Evolutionary conservation across 1,284 basidiomycete species (phyloP), one percentile per base, ranked within the genome.

Genomic region (Pseudozyma sp.): DNA sequence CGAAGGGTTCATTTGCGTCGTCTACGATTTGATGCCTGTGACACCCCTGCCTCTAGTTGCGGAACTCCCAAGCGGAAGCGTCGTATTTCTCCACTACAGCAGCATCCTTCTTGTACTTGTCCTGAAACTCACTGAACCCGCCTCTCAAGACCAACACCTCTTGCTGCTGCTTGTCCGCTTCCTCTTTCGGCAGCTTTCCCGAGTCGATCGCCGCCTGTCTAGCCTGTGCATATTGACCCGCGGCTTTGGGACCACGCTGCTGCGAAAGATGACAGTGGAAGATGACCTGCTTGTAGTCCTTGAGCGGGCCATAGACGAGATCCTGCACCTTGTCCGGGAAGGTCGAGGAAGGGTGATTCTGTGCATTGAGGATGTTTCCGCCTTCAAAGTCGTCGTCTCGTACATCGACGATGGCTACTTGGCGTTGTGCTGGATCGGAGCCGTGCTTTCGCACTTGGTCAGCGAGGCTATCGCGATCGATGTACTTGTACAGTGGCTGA

Each of bases 201-300:
- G 17, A 17, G 13, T 60, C 55, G 19, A 72, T n/a, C 17, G 68
- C 63, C 4, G 65, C 67, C 13, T 71, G 73, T 31, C 77, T 59
- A 5, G 81, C 81, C 50, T 84, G 78, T 45, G 80, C 76, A 48
- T 84, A 85, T 52, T 83, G 78, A 3, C 84, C 72, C 0, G 85
- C 85, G 0, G 84, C 79, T 39, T 84, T 85, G 0, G 85, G 85
- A 1, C 85, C 85, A 8, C 81, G 70, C 68, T 73, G 55, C 60
- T 85, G 85, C 30, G 80, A 82, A 3, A 85, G 71, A 8, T 80
- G 68, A 54, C 85, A 85, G 67, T 85, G 85, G 53, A 85, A 85
- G 30, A 85, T 74, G 40, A 85, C 84, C 17, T 76, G 68, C 47
- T 75, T 75, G 55, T 77, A 78, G 39, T 72, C 62, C 40, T 72